Percentiles rank a stretch among this genome's conserved stretches.
These are phyloP conservation scores for Fusarium temperatum DNA, from an alignment of 2,329 filamentous ascomycete genomes.

Conservation along the genomic window DNA sequence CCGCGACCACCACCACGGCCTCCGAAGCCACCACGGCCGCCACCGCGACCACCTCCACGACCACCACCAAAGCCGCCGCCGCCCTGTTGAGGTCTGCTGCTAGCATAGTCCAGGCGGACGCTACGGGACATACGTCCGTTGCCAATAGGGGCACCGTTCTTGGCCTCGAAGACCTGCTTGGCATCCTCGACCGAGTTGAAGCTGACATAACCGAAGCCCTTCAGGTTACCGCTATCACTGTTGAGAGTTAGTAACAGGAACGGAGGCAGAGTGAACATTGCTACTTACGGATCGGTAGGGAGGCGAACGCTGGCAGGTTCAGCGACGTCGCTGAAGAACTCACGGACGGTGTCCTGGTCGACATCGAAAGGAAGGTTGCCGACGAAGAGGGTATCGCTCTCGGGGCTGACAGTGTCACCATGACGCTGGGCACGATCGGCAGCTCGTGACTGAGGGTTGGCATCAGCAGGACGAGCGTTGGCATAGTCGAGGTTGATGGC, in stretches of 20 bases:
- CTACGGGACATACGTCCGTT: conserved; percentile 75
- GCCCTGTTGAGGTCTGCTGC: conserved; percentile 69
- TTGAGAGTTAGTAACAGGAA: conserved; percentile 20
- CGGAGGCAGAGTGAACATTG: neutral
- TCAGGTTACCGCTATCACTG: conserved; percentile 81
- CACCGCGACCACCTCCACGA: conserved; percentile 53
- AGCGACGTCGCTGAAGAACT: conserved; percentile 77
- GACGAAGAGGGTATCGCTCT: conserved; percentile 88
- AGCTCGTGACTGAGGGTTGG: conserved; percentile 64
- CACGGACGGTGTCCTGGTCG: conserved; percentile 77
- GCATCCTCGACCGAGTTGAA: conserved; percentile 86
- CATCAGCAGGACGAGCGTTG: conserved; percentile 68
- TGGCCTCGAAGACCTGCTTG: conserved; percentile 73
- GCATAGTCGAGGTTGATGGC: conserved; percentile 82
- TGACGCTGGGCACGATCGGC: conserved; percentile 73
- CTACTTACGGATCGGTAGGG: conserved; percentile 79
- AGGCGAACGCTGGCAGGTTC: conserved; percentile 83
- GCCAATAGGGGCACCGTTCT: conserved; percentile 72
- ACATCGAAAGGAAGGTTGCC: conserved; percentile 90
- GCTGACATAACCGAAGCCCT: conserved; percentile 93
- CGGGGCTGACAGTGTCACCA: conserved; percentile 81
- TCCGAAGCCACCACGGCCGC: conserved; percentile 59
- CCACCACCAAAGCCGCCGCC: conserved; percentile 56
- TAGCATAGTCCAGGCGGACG: conserved; percentile 85
- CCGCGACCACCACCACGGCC: conserved; percentile 57